Evolutionary conservation across 257 asterid species (phyloP).

Genomic region (Verbena officinalis): DNA sequence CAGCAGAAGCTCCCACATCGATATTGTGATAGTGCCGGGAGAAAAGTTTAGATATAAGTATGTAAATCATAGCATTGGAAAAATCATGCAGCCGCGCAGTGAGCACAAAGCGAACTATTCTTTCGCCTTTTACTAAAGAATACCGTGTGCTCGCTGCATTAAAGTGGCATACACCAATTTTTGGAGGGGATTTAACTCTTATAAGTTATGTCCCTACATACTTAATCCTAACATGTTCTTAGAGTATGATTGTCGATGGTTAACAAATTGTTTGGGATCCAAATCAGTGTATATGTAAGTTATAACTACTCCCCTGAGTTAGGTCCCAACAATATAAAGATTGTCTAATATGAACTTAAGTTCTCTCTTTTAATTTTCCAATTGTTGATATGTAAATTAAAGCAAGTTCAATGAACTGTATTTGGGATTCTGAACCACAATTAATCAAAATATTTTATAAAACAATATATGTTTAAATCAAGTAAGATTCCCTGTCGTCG

Average conservation of each 20-base stretch:
- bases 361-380: too few species aligned
- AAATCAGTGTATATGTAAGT: too few species aligned
- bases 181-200: not conserved
- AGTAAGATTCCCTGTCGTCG: too few species aligned
- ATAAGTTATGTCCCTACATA: conserved; percentile 3
- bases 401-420: too few species aligned
- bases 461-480: too few species aligned
- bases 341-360: too few species aligned
- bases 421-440: too few species aligned
- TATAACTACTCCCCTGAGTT: not conserved
- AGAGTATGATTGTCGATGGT: too few species aligned
- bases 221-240: not conserved
- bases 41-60: not conserved
- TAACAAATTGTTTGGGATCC: too few species aligned
- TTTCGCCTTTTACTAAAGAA: conserved; percentile 18
- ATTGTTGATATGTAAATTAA: too few species aligned
- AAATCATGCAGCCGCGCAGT: not conserved
- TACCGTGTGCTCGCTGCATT: conserved; percentile 21
- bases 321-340: not conserved
- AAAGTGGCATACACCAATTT: conserved; percentile 14
- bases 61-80: not conserved
- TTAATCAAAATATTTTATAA: too few species aligned
- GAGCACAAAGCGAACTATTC: too few species aligned
- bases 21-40: not conserved
- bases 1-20: not conserved